phyloP scores from a whole-genome alignment of 495 filamentous ascomycete genomes.

The Aspergillus asperescens region DNA sequence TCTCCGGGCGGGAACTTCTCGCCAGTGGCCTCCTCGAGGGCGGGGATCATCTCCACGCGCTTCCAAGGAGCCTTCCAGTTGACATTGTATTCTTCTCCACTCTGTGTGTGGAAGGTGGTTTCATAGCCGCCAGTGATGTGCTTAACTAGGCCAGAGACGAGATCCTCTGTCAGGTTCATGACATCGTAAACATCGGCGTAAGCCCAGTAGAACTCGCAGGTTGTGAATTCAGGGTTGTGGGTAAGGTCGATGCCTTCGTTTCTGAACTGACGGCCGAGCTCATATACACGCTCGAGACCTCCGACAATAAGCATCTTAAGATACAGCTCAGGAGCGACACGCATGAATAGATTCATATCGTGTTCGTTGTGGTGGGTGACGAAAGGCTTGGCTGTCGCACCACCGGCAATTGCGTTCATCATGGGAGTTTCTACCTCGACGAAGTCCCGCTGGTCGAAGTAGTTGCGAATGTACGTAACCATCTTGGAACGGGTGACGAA shows the following conservation, averaged over 20 bases:
- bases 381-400: constrained; percentile 94
- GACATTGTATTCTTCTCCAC: constrained; percentile 77
- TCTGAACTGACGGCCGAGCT: constrained; percentile 85
- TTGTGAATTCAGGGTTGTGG: constrained; percentile 98
- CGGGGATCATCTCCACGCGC: constrained; percentile 93
- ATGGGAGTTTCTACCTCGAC: constrained; percentile 96
- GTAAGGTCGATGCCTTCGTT: constrained; percentile 96
- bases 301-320: constrained; percentile 95
- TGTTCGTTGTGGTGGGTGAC: constrained; percentile 91
- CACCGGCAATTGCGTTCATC: constrained; percentile 93
- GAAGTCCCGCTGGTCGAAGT: constrained; percentile 80
- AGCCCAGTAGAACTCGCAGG: constrained; percentile 94
- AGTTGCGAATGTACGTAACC: constrained; percentile 75
- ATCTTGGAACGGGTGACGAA: constrained; percentile 82
- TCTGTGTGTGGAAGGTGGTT: constrained; percentile 76
- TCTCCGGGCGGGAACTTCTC: constrained; percentile 89
- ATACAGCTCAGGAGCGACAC: constrained; percentile 91
- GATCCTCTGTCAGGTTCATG: constrained; percentile 90
- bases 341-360: constrained; percentile 88
- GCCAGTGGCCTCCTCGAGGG: constrained; percentile 79
- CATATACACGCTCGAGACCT: constrained; percentile 87
- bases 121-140: constrained; percentile 76
- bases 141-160: constrained; percentile 90
- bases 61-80: constrained; percentile 97
- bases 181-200: constrained; percentile 91